Evolutionary conservation across 441 rosid genomes (phyloP).

Genomic region (Populus hybrid): DNA sequence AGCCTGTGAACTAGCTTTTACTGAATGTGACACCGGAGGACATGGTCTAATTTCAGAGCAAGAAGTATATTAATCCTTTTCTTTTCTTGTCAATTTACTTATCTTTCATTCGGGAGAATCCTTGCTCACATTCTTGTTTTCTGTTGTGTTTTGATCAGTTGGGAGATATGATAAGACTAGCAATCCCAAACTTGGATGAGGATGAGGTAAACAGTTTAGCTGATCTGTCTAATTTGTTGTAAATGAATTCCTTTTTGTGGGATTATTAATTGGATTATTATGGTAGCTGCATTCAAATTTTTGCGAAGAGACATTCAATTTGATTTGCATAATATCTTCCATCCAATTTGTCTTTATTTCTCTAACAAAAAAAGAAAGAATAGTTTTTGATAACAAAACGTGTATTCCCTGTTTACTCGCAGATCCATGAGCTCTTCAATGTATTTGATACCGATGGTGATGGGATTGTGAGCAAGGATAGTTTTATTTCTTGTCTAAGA

Average conservation of each 20-base stretch:
- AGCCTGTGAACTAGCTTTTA: slow-evolving; percentile 64
- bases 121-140: slow-evolving; percentile 10
- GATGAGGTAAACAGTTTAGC: slow-evolving; percentile 43
- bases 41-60: slow-evolving; percentile 46
- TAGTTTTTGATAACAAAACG: background rate
- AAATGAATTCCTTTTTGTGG: too few relatives aligned
- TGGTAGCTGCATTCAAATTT: background rate
- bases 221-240: background rate
- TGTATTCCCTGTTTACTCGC: slow-evolving; percentile 11
- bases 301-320: background rate
- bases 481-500: slow-evolving; percentile 50
- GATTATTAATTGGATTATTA: background rate
- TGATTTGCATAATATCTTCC: background rate
- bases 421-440: slow-evolving; percentile 54
- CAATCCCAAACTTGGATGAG: slow-evolving; percentile 48
- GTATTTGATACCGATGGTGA: slow-evolving; percentile 56
- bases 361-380: background rate
- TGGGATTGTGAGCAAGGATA: slow-evolving; percentile 46
- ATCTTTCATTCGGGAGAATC: slow-evolving; percentile 1
- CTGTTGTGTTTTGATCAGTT: slow-evolving; percentile 45
- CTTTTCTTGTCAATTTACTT: background rate
- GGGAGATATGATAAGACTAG: slow-evolving; percentile 48
- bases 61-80: slow-evolving; percentile 44
- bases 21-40: slow-evolving; percentile 46
- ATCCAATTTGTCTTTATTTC: background rate